Evolutionary conservation across 2,329 filamentous ascomycete genomes (phyloP).

Genomic region (Mycosphaerelloides madeirae): DNA sequence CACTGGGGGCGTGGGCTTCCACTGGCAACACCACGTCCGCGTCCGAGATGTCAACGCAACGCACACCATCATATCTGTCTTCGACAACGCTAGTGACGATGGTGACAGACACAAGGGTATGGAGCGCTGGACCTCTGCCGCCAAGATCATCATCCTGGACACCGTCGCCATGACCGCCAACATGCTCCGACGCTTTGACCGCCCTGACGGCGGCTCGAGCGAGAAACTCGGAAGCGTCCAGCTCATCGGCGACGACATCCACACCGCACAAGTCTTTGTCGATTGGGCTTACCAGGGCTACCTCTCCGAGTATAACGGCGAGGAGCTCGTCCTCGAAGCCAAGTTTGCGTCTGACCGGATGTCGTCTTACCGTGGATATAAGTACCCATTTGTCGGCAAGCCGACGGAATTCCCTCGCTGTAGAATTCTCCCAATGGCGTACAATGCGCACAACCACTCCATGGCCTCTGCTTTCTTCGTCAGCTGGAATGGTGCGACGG

Average conservation of each 20-base stretch:
- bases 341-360: constrained; percentile 29
- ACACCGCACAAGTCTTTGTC: constrained; percentile 38
- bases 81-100: constrained; percentile 39
- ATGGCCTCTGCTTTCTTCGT: constrained; percentile 39
- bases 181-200: constrained; percentile 7
- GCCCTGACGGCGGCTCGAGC: constrained; percentile 7
- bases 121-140: neutral
- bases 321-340: constrained; percentile 7
- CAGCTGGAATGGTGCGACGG: constrained; percentile 47
- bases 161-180: constrained; percentile 6
- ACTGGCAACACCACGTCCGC: constrained; percentile 9
- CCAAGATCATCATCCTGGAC: constrained; percentile 12
- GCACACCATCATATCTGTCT: constrained; percentile 23
- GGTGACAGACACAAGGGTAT: constrained; percentile 2
- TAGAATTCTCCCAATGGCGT: constrained; percentile 15
- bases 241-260: constrained; percentile 5
- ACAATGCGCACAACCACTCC: constrained; percentile 11
- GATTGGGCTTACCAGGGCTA: constrained; percentile 43
- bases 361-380: constrained; percentile 47
- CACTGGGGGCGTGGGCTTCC: constrained; percentile 31
- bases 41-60: constrained; percentile 4
- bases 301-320: constrained; percentile 6
- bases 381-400: constrained; percentile 38
- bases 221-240: constrained; percentile 8
- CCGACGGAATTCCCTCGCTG: constrained; percentile 4